Evolutionary conservation across 1,284 basidiomycete species (phyloP), one percentile per base, ranked within the genome.

Genomic region (Tylopilus orsonianus): DNA sequence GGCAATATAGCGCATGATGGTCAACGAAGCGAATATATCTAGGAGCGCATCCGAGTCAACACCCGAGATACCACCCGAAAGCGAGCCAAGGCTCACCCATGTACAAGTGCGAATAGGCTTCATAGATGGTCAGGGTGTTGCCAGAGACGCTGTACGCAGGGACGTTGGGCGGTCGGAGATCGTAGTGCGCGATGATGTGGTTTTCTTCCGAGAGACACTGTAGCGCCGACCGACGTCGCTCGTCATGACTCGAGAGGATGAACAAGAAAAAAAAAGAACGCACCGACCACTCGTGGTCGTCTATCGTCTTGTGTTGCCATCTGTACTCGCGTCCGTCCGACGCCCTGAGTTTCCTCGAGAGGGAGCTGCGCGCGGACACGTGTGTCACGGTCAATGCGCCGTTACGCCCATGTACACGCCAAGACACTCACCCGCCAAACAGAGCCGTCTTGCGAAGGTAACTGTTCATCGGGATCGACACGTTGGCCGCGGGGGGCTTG

Each of bases 211-310:
- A 81, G 26, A 79, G 71, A 56, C 83, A 87, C 85, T 87, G 51
- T 23, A n/a, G n/a, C n/a, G n/a, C n/a, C n/a, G 12, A 30, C 32
- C 7, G 20, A 8, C 4, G 18, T 12, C 6, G 24, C 52, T 16
- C 30, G 47, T 49, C 48, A 41, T 46, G 47, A 18, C 50, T 39
- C 18, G 29, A 12, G 26, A 6, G 26, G 5, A 10, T 10, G 26
- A 5, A 13, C 13, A 18, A 4, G 24, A 18, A 20, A 26, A 40
- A 16, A 40, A 30, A 10, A 43, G 24, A 23, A 48, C 44, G 74
- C 59, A 87, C 85, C 57, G 82, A 74, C 85, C 85, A 87, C 67
- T 87, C 82, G 46, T 85, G 80, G 18, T 75, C 79, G 20, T 73
- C 67, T 34, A 75, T 62, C 41, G 68, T 71, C 36, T 71, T 72